Conservation (phyloP, 768 basidiomycete genomes). For the Lyophyllum semitale region DNA sequence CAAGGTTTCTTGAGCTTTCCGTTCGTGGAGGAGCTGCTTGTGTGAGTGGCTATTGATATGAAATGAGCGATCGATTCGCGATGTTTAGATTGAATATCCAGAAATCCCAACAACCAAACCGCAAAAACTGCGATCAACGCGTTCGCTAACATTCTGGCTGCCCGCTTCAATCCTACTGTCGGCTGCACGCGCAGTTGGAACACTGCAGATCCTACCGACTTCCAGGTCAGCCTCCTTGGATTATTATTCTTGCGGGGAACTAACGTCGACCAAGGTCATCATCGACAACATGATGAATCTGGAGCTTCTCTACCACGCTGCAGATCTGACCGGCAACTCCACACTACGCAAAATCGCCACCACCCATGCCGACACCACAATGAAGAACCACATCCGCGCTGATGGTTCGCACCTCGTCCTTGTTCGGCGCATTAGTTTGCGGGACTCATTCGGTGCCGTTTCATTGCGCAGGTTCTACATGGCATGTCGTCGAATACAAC, state of each 20-base stretch:
- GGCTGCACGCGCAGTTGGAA: conserved; percentile 77
- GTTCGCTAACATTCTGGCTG: conserved; percentile 60
- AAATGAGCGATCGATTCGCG: too few species aligned
- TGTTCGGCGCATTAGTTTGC: neutral
- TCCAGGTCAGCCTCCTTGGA: conserved; percentile 40
- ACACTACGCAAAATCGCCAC: conserved; percentile 63
- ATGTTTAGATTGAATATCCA: conserved; percentile 19
- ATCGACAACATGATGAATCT: conserved; percentile 85
- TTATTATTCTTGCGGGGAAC: neutral
- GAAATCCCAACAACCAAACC: conserved; percentile 58
- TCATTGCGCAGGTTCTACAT: conserved; percentile 41
- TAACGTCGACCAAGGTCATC: conserved; percentile 49
- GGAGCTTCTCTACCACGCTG: conserved; percentile 63
- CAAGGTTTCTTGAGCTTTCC: conserved; percentile 74
- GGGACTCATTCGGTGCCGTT: neutral
- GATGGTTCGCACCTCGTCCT: conserved; percentile 47
- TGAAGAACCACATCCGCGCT: conserved; percentile 62
- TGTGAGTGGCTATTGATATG: too few species aligned
- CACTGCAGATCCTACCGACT: conserved; percentile 56
- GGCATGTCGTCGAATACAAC: conserved; percentile 71
- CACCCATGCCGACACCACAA: conserved; percentile 66
- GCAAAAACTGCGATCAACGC: conserved; percentile 55
- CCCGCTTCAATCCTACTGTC: conserved; percentile 57
- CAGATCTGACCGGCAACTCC: conserved; percentile 57
- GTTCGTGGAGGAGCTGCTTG: conserved; percentile 58